Conservation (phyloP, 768 basidiomycete species). For the Phlebiopsis flavidoalba region DNA sequence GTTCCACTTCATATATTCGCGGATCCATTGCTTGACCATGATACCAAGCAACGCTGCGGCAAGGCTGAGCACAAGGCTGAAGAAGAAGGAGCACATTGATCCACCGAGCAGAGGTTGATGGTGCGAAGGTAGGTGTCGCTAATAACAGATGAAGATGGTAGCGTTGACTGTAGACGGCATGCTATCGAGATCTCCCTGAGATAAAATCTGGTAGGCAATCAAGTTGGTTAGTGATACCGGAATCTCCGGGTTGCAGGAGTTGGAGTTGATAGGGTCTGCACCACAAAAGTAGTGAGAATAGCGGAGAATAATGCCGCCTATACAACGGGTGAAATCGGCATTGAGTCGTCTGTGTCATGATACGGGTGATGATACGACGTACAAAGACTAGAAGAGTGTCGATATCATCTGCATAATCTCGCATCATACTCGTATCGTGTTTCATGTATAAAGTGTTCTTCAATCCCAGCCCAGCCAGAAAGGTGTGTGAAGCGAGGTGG, state of each 20-base stretch:
- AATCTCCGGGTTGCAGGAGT: background rate
- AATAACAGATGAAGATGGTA: background rate
- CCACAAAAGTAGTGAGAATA: background rate
- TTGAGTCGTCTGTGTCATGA: background rate
- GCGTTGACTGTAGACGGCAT: background rate
- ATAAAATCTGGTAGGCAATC: background rate
- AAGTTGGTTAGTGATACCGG: background rate
- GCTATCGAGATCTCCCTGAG: background rate
- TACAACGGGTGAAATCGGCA: background rate
- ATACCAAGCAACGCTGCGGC: background rate
- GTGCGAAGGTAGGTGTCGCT: background rate
- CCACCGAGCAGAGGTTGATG: background rate
- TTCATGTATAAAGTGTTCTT: background rate
- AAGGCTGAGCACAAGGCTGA: background rate
- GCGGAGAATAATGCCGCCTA: background rate
- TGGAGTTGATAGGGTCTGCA: background rate
- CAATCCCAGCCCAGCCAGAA: background rate
- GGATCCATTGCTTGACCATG: background rate
- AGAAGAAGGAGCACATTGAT: background rate
- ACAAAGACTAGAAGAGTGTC: background rate
- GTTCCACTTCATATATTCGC: background rate
- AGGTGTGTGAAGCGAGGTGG: background rate
- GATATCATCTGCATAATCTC: background rate
- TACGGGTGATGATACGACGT: background rate
- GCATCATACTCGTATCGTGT: background rate